Evolutionary conservation across 2,329 filamentous ascomycete species (phyloP).

Genomic region (Trichoderma sp.): DNA sequence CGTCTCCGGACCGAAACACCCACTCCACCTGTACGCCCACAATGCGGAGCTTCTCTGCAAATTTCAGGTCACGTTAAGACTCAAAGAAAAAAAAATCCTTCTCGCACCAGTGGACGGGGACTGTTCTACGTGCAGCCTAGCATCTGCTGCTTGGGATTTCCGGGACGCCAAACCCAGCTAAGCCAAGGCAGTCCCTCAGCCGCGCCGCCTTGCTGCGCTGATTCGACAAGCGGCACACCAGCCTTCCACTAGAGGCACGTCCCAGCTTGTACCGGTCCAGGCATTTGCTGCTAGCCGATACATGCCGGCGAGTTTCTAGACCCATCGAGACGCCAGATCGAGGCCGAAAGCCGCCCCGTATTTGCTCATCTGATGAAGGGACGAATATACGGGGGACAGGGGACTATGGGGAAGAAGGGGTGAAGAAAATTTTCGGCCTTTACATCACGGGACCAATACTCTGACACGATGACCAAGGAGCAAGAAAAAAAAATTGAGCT

Average conservation of each 20-base stretch:
- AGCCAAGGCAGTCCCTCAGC: constrained; percentile 15
- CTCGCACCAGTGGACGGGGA: neutral
- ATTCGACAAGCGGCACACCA: constrained; percentile 1
- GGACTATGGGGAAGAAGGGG: constrained; percentile 17
- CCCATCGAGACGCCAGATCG: constrained; percentile 17
- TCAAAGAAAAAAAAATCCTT: neutral
- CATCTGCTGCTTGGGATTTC: constrained; percentile 9
- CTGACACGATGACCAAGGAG: constrained; percentile 5
- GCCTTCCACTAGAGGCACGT: neutral
- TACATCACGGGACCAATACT: constrained; percentile 25
- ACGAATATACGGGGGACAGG: constrained; percentile 24
- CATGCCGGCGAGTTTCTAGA: constrained; percentile 15
- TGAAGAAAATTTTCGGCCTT: constrained; percentile 7
- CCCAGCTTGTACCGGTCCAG: constrained; percentile 3
- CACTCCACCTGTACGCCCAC: constrained; percentile 15
- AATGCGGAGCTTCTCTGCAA: constrained; percentile 22
- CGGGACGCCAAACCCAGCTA: constrained; percentile 3
- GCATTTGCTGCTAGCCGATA: constrained; percentile 11
- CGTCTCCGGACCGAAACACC: constrained; percentile 29
- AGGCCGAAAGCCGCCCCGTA: constrained; percentile 22
- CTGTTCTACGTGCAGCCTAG: neutral
- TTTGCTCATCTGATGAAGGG: constrained; percentile 27
- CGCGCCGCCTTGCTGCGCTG: constrained; percentile 20
- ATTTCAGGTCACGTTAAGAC: constrained; percentile 22
- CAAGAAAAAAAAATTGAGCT: neutral